phyloP scores from a whole-genome alignment of 1,284 basidiomycete species.

The Naganishia liquefaciens region DNA sequence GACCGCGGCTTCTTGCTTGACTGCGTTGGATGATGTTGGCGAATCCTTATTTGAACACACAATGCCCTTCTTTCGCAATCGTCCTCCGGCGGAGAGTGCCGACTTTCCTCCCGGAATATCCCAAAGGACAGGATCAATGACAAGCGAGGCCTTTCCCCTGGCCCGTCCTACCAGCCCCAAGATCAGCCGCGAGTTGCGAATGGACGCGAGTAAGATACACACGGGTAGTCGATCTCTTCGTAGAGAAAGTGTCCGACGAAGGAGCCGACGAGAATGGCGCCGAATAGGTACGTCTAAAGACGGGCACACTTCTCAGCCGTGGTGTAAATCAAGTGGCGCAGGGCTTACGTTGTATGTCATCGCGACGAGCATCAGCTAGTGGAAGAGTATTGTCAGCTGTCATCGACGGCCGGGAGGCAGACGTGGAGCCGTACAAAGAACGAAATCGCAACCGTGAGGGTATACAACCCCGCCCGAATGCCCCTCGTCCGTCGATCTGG shows the following conservation, averaged over 20 bases:
- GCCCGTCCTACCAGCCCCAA: conserved; percentile 22
- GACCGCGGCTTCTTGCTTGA: no score
- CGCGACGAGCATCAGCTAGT: conserved; percentile 56
- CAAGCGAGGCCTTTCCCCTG: conserved; percentile 43
- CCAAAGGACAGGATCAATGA: conserved; percentile 37
- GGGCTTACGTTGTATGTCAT: conserved; percentile 53
- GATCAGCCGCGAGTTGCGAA: conserved; percentile 19
- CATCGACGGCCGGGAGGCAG: neutral
- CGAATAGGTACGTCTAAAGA: conserved; percentile 49
- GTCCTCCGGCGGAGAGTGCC: no score
- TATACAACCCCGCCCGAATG: conserved; percentile 45
- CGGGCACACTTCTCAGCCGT: neutral
- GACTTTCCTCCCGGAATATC: no score
- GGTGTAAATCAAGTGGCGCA: neutral
- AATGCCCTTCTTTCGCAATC: no score
- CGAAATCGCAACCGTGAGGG: conserved; percentile 46
- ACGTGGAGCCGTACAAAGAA: conserved; percentile 47
- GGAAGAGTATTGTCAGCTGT: neutral
- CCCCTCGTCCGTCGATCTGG: conserved; percentile 31
- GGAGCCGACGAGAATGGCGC: conserved; percentile 52
- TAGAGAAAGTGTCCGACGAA: conserved; percentile 52
- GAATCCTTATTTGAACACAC: no score
- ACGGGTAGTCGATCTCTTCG: conserved; percentile 48
- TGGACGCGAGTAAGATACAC: neutral
- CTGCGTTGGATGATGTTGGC: no score